Evolutionary conservation across 345 rosid genomes (phyloP).

Genomic region (Brassica napus): DNA sequence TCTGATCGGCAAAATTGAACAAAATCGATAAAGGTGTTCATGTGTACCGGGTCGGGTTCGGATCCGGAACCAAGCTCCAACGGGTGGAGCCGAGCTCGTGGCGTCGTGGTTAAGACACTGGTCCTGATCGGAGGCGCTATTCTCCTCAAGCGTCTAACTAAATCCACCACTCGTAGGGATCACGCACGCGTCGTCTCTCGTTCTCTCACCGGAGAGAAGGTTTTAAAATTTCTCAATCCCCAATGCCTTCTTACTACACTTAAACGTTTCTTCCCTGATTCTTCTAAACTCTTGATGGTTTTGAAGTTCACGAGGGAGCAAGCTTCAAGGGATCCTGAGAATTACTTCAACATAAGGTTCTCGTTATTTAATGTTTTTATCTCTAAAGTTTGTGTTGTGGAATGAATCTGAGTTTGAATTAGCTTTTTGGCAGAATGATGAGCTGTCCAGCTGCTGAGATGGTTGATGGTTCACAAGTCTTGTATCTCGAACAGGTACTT

Average conservation of each 20-base stretch:
- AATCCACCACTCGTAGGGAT: conserved; percentile 92
- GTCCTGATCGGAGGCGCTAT: conserved; percentile 74
- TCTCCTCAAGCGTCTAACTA: conserved; percentile 77
- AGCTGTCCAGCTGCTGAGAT: conserved; percentile 86
- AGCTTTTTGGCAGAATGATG: conserved; percentile 53
- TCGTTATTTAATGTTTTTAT: too few species aligned
- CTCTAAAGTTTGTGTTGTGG: too few species aligned
- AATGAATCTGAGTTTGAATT: conserved; percentile 12
- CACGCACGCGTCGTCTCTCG: conserved; percentile 72
- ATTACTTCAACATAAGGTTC: conserved; percentile 87
- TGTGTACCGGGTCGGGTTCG: conserved; percentile 45
- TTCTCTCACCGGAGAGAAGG: conserved; percentile 81
- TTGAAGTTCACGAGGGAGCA: conserved; percentile 76
- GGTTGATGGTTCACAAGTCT: conserved; percentile 85
- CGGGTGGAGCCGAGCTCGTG: conserved; percentile 76
- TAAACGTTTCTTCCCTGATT: too few species aligned
- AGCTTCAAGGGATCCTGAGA: conserved; percentile 83
- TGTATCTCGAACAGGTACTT: conserved; percentile 71
- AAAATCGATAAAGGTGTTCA: neutral
- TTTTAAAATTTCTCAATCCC: neutral
- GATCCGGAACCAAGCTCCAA: conserved; percentile 56
- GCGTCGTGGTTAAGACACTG: conserved; percentile 65
- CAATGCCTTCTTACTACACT: neutral
- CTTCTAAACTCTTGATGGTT: neutral
- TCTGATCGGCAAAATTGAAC: neutral